A percentile compares a stretch with the other conserved stretches of the same genome.
phyloP scores from a whole-genome alignment of 1,284 basidiomycete species.

The Malassezia caprae region DNA sequence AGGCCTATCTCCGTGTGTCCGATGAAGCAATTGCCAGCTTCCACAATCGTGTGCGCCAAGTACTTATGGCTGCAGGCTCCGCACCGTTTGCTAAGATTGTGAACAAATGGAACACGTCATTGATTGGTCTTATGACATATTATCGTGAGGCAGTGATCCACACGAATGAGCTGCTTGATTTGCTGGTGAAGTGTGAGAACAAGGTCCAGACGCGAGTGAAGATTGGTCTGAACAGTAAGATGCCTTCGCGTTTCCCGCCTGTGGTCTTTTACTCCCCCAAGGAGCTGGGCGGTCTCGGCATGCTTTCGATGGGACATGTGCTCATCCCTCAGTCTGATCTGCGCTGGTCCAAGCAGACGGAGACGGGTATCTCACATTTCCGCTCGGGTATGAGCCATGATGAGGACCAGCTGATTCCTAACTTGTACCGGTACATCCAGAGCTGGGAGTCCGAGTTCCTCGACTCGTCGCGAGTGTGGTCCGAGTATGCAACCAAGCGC shows the following conservation, averaged over 20 bases:
- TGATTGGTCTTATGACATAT: constrained; percentile 65
- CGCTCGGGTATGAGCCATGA: constrained; percentile 86
- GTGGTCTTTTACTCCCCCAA: constrained; percentile 59
- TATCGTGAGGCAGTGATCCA: constrained; percentile 98
- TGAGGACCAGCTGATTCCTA: constrained; percentile 58
- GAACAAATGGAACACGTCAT: constrained; percentile 97
- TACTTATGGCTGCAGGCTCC: constrained; percentile 96
- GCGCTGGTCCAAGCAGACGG: constrained; percentile 96
- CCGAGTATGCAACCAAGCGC: constrained; percentile 97
- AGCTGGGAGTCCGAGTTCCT: constrained; percentile 99
- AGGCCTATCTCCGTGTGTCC: constrained; percentile 92
- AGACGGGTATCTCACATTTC: constrained; percentile 81
- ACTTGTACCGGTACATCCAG: constrained; percentile 92
- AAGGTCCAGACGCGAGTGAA: constrained; percentile 87
- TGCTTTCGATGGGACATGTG: constrained; percentile 99
- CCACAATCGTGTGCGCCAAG: constrained; percentile 64
- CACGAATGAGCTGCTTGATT: constrained; percentile 68
- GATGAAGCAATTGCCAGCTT: constrained; percentile 67
- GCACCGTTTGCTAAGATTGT: constrained; percentile 99
- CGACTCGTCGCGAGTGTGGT: constrained; percentile 97
- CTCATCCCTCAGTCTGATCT: constrained; percentile 94
- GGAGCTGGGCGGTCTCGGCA: constrained; percentile 75
- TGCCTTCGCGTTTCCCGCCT: constrained; percentile 81
- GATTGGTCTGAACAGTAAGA: constrained; percentile 95
- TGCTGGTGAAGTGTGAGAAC: constrained; percentile 47